Evolutionary conservation across 371 early-diverging fungal species (phyloP).

Genomic region (Haplosporangium sp.): DNA sequence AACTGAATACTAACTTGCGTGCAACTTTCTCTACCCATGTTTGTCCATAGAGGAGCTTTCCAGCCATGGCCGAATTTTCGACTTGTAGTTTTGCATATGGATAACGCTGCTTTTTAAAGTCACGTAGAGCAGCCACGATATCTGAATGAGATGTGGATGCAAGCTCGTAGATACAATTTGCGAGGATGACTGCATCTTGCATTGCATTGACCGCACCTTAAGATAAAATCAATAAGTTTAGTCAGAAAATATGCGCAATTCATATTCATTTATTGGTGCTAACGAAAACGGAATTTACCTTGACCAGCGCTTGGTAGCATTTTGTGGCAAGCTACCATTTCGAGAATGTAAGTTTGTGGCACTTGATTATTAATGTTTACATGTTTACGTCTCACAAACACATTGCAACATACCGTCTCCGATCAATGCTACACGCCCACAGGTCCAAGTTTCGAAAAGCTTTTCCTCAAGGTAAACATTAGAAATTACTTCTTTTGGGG

Average conservation of each 20-base stretch:
- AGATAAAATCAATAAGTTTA: background rate
- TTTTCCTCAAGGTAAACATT: conserved; percentile 23
- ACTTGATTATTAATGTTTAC: background rate
- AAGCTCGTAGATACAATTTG: conserved; percentile 10
- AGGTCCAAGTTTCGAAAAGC: conserved; percentile 19
- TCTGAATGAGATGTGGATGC: background rate
- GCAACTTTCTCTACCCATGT: conserved; percentile 1
- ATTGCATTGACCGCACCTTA: conserved; percentile 21
- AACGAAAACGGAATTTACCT: background rate
- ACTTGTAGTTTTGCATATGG: conserved; percentile 8
- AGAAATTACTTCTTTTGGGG: background rate
- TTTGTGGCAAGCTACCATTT: background rate
- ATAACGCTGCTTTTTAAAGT: conserved; percentile 12
- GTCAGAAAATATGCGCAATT: background rate
- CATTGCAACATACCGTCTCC: conserved; percentile 18
- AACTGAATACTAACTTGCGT: conserved; percentile 6
- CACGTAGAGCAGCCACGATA: conserved; percentile 7
- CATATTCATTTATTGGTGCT: background rate
- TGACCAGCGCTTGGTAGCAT: conserved; percentile 25
- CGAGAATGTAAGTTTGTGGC: background rate
- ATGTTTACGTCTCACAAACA: background rate
- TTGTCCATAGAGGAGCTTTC: conserved; percentile 2
- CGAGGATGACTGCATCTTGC: conserved; percentile 21
- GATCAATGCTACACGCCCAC: conserved; percentile 13
- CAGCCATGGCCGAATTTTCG: background rate